These are phyloP conservation scores for Fraxinus paxiana DNA, from an alignment of 305 asterid genomes.

Conservation along the genomic window DNA sequence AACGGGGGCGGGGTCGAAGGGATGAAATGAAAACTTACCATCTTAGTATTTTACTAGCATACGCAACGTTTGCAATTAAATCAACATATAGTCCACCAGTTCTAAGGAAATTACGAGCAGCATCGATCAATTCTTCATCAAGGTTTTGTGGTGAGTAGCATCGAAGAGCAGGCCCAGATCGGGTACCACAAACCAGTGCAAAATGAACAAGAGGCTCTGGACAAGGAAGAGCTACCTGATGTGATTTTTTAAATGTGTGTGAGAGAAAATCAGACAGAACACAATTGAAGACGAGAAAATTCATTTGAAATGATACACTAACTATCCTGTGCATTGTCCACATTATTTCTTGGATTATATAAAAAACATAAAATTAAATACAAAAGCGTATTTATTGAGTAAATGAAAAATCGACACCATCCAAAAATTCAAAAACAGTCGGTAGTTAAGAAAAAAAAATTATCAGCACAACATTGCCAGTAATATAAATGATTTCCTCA, in stretches of 20 bases:
- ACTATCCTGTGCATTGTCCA: neutral
- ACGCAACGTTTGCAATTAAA: constrained; percentile 45
- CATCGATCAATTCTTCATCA: constrained; percentile 71
- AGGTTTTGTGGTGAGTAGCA: constrained; percentile 76
- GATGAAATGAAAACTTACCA: constrained; percentile 43
- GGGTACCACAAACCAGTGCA: constrained; percentile 62
- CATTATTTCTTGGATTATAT: neutral
- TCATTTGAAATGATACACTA: neutral
- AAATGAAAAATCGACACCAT: neutral
- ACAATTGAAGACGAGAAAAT: neutral
- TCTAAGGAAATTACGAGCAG: constrained; percentile 58
- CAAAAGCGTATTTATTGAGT: neutral
- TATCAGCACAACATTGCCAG: neutral
- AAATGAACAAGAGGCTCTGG: constrained; percentile 84
- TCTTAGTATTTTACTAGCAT: constrained; percentile 53
- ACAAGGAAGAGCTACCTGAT: constrained; percentile 69
- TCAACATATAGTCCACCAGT: constrained; percentile 59
- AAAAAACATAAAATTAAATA: neutral
- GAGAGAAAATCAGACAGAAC: neutral
- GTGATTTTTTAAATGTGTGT: neutral
- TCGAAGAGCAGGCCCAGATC: constrained; percentile 79
- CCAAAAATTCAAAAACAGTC: neutral
- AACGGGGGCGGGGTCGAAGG: neutral
- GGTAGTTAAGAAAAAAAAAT: neutral
- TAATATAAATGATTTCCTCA: neutral